Percentiles rank a stretch among this genome's conserved stretches.
Evolutionary conservation across 257 asterid species (phyloP).

Genomic region (Capsicum rhomboideum): DNA sequence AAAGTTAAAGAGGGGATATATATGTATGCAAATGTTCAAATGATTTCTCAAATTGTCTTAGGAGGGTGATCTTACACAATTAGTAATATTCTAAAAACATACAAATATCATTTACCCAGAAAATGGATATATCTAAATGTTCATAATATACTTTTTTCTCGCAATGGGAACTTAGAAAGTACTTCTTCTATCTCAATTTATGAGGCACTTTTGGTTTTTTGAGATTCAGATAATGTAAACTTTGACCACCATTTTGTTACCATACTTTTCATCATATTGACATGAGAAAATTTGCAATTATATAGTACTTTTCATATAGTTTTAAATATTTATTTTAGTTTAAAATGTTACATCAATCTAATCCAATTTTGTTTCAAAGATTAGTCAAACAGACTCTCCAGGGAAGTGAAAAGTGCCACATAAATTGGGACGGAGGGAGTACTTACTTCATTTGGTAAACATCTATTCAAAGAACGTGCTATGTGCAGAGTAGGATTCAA

Average conservation of each 20-base stretch:
- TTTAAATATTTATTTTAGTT: background rate
- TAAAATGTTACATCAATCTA: background rate
- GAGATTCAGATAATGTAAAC: background rate
- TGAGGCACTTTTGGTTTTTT: background rate
- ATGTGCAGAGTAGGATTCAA: no score
- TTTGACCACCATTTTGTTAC: no score
- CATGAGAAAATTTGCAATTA: background rate
- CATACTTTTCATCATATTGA: no score
- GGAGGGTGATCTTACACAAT: background rate
- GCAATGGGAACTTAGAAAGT: background rate
- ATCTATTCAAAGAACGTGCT: background rate
- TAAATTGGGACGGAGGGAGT: background rate
- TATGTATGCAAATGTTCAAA: background rate
- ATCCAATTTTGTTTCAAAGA: no score
- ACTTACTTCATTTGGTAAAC: background rate
- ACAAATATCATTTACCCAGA: background rate
- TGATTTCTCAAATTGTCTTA: background rate
- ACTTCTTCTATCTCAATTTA: background rate
- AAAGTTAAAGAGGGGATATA: no score
- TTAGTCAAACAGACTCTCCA: no score
- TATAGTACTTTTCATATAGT: background rate
- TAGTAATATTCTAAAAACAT: background rate
- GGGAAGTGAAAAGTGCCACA: rapidly evolving
- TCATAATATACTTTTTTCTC: background rate
- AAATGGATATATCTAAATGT: background rate